Evolutionary conservation across 163 green algal species (phyloP).

Genomic region (Prototheca wickerhamii): DNA sequence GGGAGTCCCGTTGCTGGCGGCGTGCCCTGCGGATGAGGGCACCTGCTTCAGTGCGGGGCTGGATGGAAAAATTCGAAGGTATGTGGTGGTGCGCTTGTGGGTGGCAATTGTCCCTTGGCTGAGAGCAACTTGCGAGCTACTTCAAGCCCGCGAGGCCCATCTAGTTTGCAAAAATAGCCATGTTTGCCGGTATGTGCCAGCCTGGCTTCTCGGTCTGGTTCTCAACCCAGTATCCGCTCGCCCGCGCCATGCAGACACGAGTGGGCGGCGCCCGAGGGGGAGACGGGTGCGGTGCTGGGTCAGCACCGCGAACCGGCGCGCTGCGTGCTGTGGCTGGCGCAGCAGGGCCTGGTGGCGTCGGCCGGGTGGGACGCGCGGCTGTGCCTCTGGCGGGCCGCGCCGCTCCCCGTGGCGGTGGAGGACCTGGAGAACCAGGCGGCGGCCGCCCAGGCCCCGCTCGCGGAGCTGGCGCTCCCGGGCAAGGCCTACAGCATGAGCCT

Average conservation of each 20-base stretch:
- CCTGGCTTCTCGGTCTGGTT: too few species aligned
- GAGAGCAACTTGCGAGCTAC: background rate
- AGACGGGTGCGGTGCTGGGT: slow-evolving; percentile 28
- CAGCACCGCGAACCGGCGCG: slow-evolving; percentile 35
- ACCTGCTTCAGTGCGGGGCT: slow-evolving; percentile 42
- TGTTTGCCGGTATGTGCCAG: too few species aligned
- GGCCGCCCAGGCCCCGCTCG: slow-evolving; percentile 32
- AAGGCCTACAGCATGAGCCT: slow-evolving; percentile 53
- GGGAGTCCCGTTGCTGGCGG: slow-evolving; percentile 47
- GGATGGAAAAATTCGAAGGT: slow-evolving; percentile 45
- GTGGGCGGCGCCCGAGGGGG: slow-evolving; percentile 27
- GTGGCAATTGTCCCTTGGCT: background rate
- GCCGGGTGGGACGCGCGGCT: slow-evolving; percentile 55
- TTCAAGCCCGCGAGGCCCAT: too few species aligned
- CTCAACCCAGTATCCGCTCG: too few species aligned
- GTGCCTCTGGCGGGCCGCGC: slow-evolving; percentile 54
- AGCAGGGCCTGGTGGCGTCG: slow-evolving; percentile 34
- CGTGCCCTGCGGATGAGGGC: slow-evolving; percentile 41
- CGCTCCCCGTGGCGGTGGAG: slow-evolving; percentile 10
- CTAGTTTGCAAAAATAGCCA: too few species aligned
- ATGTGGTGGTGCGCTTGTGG: background rate
- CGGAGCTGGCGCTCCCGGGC: slow-evolving; percentile 42
- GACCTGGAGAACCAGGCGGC: too few species aligned
- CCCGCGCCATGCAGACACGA: slow-evolving; percentile 36
- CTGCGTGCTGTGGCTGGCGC: slow-evolving; percentile 38